Conservation (phyloP, 129 eudicot genomes). For the Arctium minus region DNA sequence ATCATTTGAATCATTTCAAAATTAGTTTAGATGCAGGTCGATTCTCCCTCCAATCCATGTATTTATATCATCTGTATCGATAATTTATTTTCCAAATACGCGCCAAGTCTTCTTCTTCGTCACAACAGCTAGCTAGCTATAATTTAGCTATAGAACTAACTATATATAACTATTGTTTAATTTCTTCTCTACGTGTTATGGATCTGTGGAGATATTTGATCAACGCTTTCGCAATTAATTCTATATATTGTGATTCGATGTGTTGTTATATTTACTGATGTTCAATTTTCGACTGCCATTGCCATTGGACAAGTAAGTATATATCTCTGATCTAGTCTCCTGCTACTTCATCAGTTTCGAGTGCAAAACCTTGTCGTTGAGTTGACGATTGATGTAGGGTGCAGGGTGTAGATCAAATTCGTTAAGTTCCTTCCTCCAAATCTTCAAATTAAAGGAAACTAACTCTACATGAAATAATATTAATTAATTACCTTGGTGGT, state of each 20-base stretch:
- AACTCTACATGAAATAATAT: not conserved
- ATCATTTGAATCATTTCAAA: too few species aligned
- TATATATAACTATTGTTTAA: not conserved
- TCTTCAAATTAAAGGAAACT: not conserved
- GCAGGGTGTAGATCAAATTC: not conserved
- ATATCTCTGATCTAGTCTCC: not conserved
- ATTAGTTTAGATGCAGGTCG: not conserved
- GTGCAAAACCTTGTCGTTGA: not conserved
- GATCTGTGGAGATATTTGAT: too few species aligned
- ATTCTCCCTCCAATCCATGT: too few species aligned
- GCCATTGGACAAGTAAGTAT: too few species aligned
- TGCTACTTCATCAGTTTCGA: not conserved
- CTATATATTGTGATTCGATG: not conserved
- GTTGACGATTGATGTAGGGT: too few species aligned
- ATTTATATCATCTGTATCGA: too few species aligned
- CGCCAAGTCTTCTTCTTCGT: too few species aligned
- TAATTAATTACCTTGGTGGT: not conserved
- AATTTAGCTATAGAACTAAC: not conserved
- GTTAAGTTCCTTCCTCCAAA: not conserved
- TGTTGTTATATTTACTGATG: not conserved
- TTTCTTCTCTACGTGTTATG: not conserved
- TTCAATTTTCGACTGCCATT: too few species aligned
- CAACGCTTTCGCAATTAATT: too few species aligned
- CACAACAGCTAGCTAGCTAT: too few species aligned
- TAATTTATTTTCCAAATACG: too few species aligned